A percentile compares a stretch with the other conserved stretches of the same genome.
These are phyloP conservation scores for Helianthus annuus DNA, from an alignment of 129 eudicot genomes.

Conservation along the genomic window HanXRQr2.0-SUNRISE NC_035448.2:186289389-186289888, in stretches of 20 bases:
- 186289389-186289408: too few species aligned
- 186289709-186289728: slow-evolving; percentile 38
- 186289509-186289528: background rate
- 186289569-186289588: background rate
- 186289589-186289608: background rate
- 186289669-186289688: slow-evolving; percentile 34
- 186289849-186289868: background rate
- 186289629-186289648: slow-evolving; percentile 5
- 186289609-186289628: background rate
- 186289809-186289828: slow-evolving; percentile 14
- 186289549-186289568: background rate
- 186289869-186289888: background rate
- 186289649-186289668: slow-evolving; percentile 26
- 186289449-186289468: background rate
- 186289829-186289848: slow-evolving; percentile 2
- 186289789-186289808: background rate
- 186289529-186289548: background rate
- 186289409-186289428: too few species aligned
- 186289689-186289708: slow-evolving; percentile 10
- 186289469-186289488: background rate
- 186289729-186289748: slow-evolving; percentile 27
- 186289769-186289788: slow-evolving; percentile 10
- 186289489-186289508: background rate
- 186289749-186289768: slow-evolving; percentile 2
- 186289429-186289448: background rate